A percentile compares a stretch with the other conserved stretches of the same genome.
Evolutionary conservation across 139 green algal species (phyloP).

Genomic region (Chlamydomonas urium): DNA sequence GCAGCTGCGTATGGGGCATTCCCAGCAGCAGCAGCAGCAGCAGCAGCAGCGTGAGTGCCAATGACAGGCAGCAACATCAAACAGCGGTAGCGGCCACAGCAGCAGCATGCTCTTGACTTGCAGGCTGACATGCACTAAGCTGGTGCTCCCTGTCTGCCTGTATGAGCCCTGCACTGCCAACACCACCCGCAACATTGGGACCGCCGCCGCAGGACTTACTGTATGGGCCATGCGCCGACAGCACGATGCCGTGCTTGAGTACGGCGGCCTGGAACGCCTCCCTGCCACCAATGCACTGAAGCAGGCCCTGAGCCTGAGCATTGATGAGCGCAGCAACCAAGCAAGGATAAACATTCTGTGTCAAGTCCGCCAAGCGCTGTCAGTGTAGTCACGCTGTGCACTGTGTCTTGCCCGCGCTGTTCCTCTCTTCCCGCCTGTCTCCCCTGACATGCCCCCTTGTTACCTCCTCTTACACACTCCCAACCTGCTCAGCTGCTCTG

Average conservation of each 20-base stretch:
- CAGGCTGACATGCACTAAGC: background rate
- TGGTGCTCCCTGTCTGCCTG: too few relatives aligned
- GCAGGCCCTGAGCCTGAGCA: slow-evolving; percentile 60
- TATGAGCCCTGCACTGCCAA: too few relatives aligned
- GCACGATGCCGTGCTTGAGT: slow-evolving; percentile 29
- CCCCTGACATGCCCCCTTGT: too few relatives aligned
- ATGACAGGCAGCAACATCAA: too few relatives aligned
- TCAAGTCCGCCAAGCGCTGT: background rate
- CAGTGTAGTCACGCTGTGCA: background rate
- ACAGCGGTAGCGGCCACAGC: too few relatives aligned
- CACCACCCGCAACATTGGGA: background rate
- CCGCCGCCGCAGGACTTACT: slow-evolving; percentile 14
- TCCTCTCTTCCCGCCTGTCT: too few relatives aligned
- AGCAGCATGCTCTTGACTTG: too few relatives aligned
- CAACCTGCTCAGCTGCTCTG: too few relatives aligned
- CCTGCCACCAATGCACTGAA: slow-evolving; percentile 42
- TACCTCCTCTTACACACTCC: too few relatives aligned
- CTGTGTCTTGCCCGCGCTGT: too few relatives aligned
- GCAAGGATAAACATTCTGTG: background rate
- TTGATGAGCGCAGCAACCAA: background rate
- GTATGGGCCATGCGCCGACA: slow-evolving; percentile 72
- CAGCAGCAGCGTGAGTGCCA: background rate
- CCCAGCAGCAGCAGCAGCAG: background rate
- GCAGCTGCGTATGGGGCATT: slow-evolving; percentile 23
- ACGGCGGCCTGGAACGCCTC: slow-evolving; percentile 31